Base-by-base conservation (phyloP, 1,284 basidiomycete genomes). In the Fomitopsis schrenkii region DNA sequence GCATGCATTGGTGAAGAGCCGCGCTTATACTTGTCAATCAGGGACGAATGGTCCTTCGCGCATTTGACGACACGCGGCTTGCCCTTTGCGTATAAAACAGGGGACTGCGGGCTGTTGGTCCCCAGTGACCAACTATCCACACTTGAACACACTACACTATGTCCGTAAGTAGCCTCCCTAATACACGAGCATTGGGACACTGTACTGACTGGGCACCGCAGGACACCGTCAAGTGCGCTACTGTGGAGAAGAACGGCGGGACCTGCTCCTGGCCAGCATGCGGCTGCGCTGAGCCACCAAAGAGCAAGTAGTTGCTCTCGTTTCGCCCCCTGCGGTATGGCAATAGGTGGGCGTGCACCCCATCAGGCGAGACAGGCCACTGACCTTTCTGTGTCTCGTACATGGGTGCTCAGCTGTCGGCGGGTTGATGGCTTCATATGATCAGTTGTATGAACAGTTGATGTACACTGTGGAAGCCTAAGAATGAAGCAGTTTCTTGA, bases 211-310 rank as follows among this genome's bases (percentile, higher is more conserved):
- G 10, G 38, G n/a, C 26, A 1, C 1, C 33, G n/a, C 30, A 58
- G 57, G 57, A 58, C 45, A 58, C 57, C 57, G 57, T 58, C 5
- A 58, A 58, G 57, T 58, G 57, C 57, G 57, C 57, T 50, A 58
- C 46, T 42, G 41, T 44, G 28, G 57, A 58, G 45, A 50, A 46
- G 42, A 58, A 58, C 57, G 57, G 57, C 57, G 57, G 57, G 42
- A 48, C 57, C 45, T 58, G 57, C 57, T 19, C 42, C 44, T 58
- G 57, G 57, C 57, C 57, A 17, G 38, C 57, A 17, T 58, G 57
- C 45, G 57, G 57, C 57, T 58, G 57, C 44, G 57, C 57, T 38
- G 57, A 58, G 57, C 57, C 57, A 41, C 57, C 57, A 17, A 58
- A 58, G 57, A 58, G 57, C 57, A 58, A 58, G 57, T 58, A 28